Conservation (phyloP, 805 yeast genomes). For the Metschnikowia amazonensis region DNA sequence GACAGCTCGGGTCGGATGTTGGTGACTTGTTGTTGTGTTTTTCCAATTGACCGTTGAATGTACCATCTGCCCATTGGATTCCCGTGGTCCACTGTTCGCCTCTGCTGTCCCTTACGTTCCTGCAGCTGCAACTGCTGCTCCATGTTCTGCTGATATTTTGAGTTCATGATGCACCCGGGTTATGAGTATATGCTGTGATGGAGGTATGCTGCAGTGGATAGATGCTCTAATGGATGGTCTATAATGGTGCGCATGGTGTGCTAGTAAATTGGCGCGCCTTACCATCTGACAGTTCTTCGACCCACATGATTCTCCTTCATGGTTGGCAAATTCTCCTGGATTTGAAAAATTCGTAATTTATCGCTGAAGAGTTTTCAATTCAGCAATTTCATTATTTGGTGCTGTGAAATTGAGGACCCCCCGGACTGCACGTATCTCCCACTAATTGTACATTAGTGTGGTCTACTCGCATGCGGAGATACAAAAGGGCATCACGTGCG, state of each 20-base stretch:
- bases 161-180: neutral
- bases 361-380: no score
- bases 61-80: slow-evolving; percentile 66
- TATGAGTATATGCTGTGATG: neutral
- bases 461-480: neutral
- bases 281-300: no score
- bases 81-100: slow-evolving; percentile 78
- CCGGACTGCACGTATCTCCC: no score
- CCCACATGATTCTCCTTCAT: no score
- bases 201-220: neutral
- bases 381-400: no score
- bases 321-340: no score
- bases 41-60: slow-evolving; percentile 42
- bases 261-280: neutral
- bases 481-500: slow-evolving; percentile 2
- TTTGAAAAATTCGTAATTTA: no score
- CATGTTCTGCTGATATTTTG: slow-evolving; percentile 24
- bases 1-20: slow-evolving; percentile 65
- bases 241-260: neutral
- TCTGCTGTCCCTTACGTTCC: slow-evolving; percentile 49
- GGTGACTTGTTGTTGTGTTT: slow-evolving; percentile 45
- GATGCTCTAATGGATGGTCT: no score
- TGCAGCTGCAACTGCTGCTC: slow-evolving; percentile 45
- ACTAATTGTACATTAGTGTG: no score
- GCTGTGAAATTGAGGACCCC: no score